Evolutionary conservation across 2,329 filamentous ascomycete species (phyloP).

Genomic region (Aspergillus piperis): DNA sequence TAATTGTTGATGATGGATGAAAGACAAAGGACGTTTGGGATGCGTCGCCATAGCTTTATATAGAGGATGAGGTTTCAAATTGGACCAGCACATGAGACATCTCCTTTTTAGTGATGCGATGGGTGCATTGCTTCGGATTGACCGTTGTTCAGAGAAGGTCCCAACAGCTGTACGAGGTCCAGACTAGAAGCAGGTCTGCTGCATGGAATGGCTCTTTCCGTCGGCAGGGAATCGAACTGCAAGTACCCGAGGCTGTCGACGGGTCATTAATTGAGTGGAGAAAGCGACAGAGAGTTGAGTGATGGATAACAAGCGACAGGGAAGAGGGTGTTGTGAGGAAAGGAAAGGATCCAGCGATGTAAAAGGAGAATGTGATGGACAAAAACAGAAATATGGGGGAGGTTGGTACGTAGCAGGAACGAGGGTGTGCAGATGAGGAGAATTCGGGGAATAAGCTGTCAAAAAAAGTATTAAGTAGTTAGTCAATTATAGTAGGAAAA

Average conservation of each 20-base stretch:
- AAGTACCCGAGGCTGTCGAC: conserved; percentile 22
- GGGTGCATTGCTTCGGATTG: conserved; percentile 17
- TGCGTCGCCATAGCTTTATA: conserved; percentile 25
- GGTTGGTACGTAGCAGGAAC: not conserved
- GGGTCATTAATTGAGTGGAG: conserved; percentile 22
- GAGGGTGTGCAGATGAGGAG: not conserved
- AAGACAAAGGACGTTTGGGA: conserved; percentile 2
- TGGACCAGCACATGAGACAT: conserved; percentile 12
- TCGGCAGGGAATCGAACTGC: conserved; percentile 18
- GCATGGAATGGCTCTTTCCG: conserved; percentile 18
- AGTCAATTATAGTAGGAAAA: not conserved
- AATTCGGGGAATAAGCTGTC: not conserved
- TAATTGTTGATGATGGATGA: conserved; percentile 14
- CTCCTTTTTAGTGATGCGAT: conserved; percentile 14
- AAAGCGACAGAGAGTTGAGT: conserved; percentile 6
- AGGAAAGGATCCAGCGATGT: not conserved
- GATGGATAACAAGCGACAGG: conserved; percentile 11
- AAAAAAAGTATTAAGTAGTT: not conserved
- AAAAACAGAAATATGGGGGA: not conserved
- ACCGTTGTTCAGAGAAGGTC: conserved; percentile 14
- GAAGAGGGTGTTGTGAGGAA: conserved; percentile 6
- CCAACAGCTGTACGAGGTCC: conserved; percentile 20
- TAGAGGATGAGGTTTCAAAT: conserved; percentile 22
- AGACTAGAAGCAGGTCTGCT: conserved; percentile 19
- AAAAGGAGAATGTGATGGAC: not conserved